Base-by-base conservation (phyloP, 805 yeast species). In the Hanseniaspora lachancei region DNA sequence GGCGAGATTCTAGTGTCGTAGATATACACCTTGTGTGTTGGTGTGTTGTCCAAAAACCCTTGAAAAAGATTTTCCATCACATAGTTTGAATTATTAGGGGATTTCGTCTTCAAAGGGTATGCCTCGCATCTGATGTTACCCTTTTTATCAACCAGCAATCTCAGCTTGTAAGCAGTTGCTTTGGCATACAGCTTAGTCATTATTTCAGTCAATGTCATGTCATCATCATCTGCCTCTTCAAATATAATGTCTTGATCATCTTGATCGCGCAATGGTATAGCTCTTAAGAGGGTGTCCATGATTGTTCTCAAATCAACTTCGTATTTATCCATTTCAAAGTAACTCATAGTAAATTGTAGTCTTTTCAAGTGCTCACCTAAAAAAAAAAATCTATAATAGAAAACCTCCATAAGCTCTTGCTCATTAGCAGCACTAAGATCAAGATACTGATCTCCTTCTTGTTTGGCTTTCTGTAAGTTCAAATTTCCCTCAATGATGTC, bases 331-430 rank as follows among this genome's bases (percentile, higher is more conserved):
- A 79, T 73, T 12, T 74, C 67, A 64, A 89, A 86, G 64, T 73
- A 82, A 18, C 66, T 61, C 16, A 83, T 62, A 0, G 86, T 69
- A 58, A 75, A 74, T 47, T 75, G 72, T 29, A 87, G 64, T 46
- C 96, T 72, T 48, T 76, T 74, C 47, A 74, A 70, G 68, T 88
- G 96, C 57, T 79, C 79, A 15, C 77, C 75, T 32, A 86, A 68
- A 21, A 88, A 70, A 61, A 84, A 81, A 68, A 86, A 87, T 16
- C 67, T 57, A 64, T 66, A 55, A 46, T 59, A 63, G 51, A 58
- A 63, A 3, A 59, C 18, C 27, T 58, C 56, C 12, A 49, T 35
- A 9, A 66, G 55, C 3, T 57, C 60, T 10, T 40, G 40, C 20
- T 55, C 50, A 39, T 35, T 39, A 2, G 27, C 32, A 27, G 27